Conservation (phyloP, 345 rosid species). For the Stellera chamaejasme region DNA sequence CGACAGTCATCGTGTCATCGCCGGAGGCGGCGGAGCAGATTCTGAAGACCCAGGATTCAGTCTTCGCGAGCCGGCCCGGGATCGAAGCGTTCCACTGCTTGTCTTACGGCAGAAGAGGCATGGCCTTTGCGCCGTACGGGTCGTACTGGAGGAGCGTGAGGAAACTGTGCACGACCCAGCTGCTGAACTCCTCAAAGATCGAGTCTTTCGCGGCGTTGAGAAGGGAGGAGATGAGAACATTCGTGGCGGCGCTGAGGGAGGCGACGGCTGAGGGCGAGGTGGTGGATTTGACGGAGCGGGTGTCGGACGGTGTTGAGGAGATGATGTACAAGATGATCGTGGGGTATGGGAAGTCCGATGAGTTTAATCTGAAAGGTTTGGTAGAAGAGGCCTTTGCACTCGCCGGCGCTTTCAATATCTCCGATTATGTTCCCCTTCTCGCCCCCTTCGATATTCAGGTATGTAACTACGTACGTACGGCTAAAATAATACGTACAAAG, state of each 20-base stretch:
- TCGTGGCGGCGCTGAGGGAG: not conserved
- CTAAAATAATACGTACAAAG: not conserved
- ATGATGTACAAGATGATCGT: not conserved
- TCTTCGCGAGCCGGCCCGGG: no score
- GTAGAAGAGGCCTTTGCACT: constrained; percentile 7
- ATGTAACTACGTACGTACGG: no score
- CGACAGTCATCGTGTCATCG: no score
- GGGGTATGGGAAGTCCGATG: not conserved
- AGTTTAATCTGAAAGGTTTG: constrained; percentile 2
- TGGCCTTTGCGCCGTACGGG: not conserved
- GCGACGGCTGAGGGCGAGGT: not conserved
- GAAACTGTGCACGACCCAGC: not conserved
- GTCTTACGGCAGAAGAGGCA: not conserved
- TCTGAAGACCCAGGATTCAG: no score
- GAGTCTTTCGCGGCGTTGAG: not conserved
- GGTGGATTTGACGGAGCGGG: not conserved
- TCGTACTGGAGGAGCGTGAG: not conserved
- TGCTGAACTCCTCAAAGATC: not conserved
- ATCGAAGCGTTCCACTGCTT: no score
- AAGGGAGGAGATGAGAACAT: not conserved
- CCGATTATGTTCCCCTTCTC: constrained; percentile 13
- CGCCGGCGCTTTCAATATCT: constrained; percentile 14
- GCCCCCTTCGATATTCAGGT: constrained; percentile 22
- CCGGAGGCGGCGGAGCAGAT: no score
- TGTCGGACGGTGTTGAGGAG: not conserved